These are phyloP conservation scores for Eucalyptus cloeziana DNA, from an alignment of 345 rosid genomes.

Conservation along the genomic window DNA sequence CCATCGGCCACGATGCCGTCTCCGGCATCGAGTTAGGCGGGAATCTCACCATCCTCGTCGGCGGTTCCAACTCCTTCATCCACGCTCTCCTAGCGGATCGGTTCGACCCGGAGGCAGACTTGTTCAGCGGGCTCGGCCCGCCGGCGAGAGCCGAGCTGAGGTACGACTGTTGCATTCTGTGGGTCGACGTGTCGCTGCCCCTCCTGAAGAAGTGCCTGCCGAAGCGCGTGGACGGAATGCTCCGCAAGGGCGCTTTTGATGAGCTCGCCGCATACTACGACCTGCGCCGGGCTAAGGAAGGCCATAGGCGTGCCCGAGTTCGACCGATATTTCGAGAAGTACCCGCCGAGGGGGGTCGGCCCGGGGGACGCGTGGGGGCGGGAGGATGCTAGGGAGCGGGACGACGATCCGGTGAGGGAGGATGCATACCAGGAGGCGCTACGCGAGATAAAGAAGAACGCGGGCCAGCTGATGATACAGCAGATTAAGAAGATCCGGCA, in stretches of 20 bases:
- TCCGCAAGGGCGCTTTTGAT: too few relatives aligned
- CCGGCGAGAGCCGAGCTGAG: slow-evolving; percentile 28
- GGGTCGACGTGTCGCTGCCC: slow-evolving; percentile 65
- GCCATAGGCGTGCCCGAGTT: too few relatives aligned
- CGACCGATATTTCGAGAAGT: too few relatives aligned
- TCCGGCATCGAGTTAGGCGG: slow-evolving; percentile 22
- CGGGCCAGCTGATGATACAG: slow-evolving; percentile 63
- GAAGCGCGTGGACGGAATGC: too few relatives aligned
- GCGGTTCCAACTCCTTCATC: slow-evolving; percentile 83
- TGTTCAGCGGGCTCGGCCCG: slow-evolving; percentile 10
- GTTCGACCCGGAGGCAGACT: slow-evolving; percentile 36
- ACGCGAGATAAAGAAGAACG: slow-evolving; percentile 59
- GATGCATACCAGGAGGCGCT: slow-evolving; percentile 54
- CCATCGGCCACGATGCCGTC: slow-evolving; percentile 20
- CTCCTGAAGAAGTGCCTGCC: slow-evolving; percentile 46
- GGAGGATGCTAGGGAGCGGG: neutral
- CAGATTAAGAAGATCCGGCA: slow-evolving; percentile 55
- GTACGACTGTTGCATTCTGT: slow-evolving; percentile 66
- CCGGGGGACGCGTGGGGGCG: too few relatives aligned
- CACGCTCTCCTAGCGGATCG: slow-evolving; percentile 52
- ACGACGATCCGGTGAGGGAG: slow-evolving; percentile 5
- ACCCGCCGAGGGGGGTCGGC: too few relatives aligned
- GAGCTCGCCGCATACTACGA: too few relatives aligned
- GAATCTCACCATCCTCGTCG: slow-evolving; percentile 57
- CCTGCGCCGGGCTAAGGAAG: too few relatives aligned